phyloP scores from a whole-genome alignment of 2,329 filamentous ascomycete genomes.

The Pseudogymnoascus sp. region DNA sequence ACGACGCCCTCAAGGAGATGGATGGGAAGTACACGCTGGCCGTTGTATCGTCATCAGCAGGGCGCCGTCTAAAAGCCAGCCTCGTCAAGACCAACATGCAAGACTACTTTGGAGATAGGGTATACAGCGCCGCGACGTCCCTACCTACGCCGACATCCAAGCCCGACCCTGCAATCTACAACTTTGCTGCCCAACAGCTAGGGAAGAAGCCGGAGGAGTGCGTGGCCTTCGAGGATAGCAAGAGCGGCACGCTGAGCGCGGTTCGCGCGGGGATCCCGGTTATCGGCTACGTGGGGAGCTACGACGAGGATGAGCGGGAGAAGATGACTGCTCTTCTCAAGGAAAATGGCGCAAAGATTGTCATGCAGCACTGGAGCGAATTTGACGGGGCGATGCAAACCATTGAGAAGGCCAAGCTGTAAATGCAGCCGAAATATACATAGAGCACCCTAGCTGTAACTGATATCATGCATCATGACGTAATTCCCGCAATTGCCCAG shows the following conservation, averaged over 20 bases:
- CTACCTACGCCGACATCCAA: conserved; percentile 77
- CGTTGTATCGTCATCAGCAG: conserved; percentile 74
- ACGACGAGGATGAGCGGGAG: conserved; percentile 47
- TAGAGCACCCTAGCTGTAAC: neutral
- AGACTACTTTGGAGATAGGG: conserved; percentile 70
- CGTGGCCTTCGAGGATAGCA: conserved; percentile 82
- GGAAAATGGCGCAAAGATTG: conserved; percentile 53
- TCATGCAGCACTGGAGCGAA: conserved; percentile 56
- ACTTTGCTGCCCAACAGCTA: conserved; percentile 66
- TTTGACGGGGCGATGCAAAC: conserved; percentile 31
- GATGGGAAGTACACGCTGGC: conserved; percentile 63
- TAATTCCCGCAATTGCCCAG: conserved; percentile 4
- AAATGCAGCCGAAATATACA: neutral
- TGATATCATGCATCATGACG: conserved; percentile 2
- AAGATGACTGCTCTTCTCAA: conserved; percentile 58
- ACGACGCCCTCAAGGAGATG: conserved; percentile 60
- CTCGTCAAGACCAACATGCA: conserved; percentile 73
- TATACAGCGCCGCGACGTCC: conserved; percentile 78
- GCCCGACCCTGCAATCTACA: conserved; percentile 84
- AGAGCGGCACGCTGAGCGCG: conserved; percentile 72
- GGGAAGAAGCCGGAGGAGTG: conserved; percentile 64
- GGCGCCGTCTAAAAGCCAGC: conserved; percentile 69
- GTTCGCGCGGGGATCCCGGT: conserved; percentile 71
- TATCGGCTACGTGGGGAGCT: conserved; percentile 80
- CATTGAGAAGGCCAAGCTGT: conserved; percentile 19